Percentiles rank a stretch among this genome's conserved stretches.
Conservation (phyloP, 2,329 filamentous ascomycete genomes). For the Thielaviopsis musarum region DNA sequence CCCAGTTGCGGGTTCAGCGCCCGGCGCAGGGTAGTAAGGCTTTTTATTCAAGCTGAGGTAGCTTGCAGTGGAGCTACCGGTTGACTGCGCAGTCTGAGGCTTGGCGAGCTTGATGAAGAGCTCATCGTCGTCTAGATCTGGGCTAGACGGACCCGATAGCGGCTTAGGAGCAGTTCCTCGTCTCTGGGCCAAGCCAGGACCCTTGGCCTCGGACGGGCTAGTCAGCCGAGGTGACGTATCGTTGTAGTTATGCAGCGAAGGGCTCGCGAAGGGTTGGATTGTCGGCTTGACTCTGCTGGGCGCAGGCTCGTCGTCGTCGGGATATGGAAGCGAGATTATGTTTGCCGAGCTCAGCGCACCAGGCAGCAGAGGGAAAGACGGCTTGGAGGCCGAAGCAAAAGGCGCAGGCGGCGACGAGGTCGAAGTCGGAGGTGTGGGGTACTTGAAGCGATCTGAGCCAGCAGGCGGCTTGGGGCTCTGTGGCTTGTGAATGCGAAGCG, state of each 20-base stretch:
- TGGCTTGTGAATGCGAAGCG: conserved; percentile 70
- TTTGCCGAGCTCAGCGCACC: conserved; percentile 55
- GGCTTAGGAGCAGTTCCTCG: conserved; percentile 69
- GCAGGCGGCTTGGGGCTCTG: conserved; percentile 40
- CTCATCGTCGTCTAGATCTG: conserved; percentile 59
- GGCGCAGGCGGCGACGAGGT: conserved; percentile 22
- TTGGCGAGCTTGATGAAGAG: conserved; percentile 47
- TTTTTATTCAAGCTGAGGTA: conserved; percentile 31
- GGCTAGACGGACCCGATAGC: conserved; percentile 65
- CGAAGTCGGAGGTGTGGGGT: conserved; percentile 29
- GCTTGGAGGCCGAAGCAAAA: conserved; percentile 28
- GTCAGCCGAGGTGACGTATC: conserved; percentile 37
- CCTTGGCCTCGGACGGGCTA: conserved; percentile 37
- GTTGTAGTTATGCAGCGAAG: conserved; percentile 29
- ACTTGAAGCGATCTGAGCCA: conserved; percentile 30
- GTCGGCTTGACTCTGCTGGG: conserved; percentile 17
- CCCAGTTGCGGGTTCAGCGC: conserved; percentile 9
- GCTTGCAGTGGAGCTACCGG: not conserved
- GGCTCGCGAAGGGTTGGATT: conserved; percentile 25
- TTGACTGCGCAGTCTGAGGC: conserved; percentile 16
- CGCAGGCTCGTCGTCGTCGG: conserved; percentile 46
- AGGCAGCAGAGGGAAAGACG: conserved; percentile 46
- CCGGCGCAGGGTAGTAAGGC: conserved; percentile 44
- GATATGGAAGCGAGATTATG: conserved; percentile 45
- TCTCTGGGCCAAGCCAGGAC: conserved; percentile 58